Conservation (phyloP, 106 monocot species). For the Phalaenopsis equestris region DNA sequence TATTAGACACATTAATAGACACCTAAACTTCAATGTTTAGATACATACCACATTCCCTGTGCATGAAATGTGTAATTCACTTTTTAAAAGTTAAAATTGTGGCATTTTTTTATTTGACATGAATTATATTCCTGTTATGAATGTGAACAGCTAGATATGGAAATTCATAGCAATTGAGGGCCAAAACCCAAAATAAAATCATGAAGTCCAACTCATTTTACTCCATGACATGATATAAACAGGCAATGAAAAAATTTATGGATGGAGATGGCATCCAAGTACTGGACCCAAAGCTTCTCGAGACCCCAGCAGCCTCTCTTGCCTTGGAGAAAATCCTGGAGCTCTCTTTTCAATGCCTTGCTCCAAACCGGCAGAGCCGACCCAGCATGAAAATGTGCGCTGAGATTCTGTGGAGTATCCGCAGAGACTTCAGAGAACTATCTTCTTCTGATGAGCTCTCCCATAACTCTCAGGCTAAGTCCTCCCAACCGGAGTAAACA, state of each 20-base stretch:
- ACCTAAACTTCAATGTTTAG: no score
- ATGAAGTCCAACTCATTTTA: background rate
- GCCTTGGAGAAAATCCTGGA: constrained; percentile 18
- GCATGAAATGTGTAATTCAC: no score
- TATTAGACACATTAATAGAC: no score
- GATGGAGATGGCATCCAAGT: constrained; percentile 15
- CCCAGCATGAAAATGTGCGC: constrained; percentile 22
- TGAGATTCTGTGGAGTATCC: constrained; percentile 19
- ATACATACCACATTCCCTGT: no score
- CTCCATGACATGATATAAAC: background rate
- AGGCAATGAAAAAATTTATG: constrained; percentile 24
- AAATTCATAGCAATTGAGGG: no score
- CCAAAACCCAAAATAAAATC: no score
- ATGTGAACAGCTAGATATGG: no score
- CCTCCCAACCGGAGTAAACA: background rate
- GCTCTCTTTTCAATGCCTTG: constrained; percentile 17
- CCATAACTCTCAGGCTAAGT: background rate
- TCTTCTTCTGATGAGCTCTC: constrained; percentile 10
- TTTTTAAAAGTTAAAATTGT: no score
- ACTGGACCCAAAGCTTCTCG: constrained; percentile 9
- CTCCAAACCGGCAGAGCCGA: constrained; percentile 12
- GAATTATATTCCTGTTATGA: no score
- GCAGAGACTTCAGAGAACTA: constrained; percentile 20
- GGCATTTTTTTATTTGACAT: no score
- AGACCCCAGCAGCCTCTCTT: constrained; percentile 13